phyloP scores from a whole-genome alignment of 1,284 basidiomycete species.

The Marasmius fiardii region DNA sequence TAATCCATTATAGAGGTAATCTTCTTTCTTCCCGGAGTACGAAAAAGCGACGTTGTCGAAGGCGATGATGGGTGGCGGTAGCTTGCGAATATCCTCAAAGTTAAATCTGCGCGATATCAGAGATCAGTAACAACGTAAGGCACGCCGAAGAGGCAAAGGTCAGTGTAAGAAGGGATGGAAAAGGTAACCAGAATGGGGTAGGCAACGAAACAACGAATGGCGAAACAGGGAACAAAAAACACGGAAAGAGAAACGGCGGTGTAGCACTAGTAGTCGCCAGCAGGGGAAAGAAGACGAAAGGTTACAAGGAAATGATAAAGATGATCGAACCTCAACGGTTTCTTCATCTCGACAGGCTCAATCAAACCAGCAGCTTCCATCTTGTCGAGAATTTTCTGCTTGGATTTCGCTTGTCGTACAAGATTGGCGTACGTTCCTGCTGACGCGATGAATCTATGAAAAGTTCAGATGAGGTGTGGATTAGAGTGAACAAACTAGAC shows the following conservation, averaged over 20 bases:
- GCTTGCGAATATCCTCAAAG: constrained; percentile 92
- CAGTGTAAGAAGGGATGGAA: not conserved
- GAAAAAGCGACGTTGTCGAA: constrained; percentile 95
- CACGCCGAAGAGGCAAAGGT: not conserved
- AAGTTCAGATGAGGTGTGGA: not conserved
- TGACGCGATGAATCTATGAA: constrained; percentile 86
- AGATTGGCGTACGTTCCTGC: constrained; percentile 99
- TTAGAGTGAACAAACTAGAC: constrained; percentile 18
- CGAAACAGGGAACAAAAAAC: not conserved
- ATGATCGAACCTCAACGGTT: constrained; percentile 51
- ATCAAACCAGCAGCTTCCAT: constrained; percentile 99
- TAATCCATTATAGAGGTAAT: constrained; percentile 86
- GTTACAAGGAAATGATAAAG: not conserved
- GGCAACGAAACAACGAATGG: not conserved
- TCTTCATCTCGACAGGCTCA: constrained; percentile 80
- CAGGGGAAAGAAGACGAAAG: not conserved
- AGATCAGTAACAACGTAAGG: not conserved
- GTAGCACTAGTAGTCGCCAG: not conserved
- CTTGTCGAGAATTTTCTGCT: constrained; percentile 99
- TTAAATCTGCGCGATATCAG: constrained; percentile 57
- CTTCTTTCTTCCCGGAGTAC: constrained; percentile 86
- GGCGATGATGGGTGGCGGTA: constrained; percentile 96
- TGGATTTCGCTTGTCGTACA: constrained; percentile 98
- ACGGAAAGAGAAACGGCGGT: not conserved
- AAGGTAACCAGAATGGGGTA: not conserved